Evolutionary conservation across 495 filamentous ascomycete species (phyloP), one percentile per base, ranked within the genome.

Genomic region (Lasiosphaeria miniovina): DNA sequence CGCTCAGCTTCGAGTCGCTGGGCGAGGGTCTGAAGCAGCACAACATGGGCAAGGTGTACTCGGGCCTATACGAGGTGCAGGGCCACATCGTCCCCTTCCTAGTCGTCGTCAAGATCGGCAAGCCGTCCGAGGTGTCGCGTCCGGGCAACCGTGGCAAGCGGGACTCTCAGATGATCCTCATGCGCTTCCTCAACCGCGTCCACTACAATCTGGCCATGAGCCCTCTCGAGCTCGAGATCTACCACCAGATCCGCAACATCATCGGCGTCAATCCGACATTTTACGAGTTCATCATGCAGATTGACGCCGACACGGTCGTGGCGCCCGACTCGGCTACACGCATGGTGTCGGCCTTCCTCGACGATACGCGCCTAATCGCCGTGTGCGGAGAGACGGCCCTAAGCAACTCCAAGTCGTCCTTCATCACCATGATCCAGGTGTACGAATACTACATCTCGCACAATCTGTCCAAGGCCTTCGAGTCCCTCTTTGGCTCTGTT

Each of bases 371-470:
- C 49, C 81, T 98, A 24, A 91, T 96, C 68, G 94, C 88, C 64
- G 84, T 94, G 54, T 99, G 95, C 70, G 94, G 94, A 67, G 94
- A 99, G 74, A 99, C 94, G 0, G 87, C 88, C 9, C 79, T 99
- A 33, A 90, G 88, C 52, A 99, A 99, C 68, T 90, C 91, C 53
- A 96, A 96, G 73, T 82, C 89, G 14, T 96, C 93, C 12, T 90
- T 92, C 63, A 82, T 94, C 60, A 99, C 94, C 36, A 98, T 98
- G 93, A 98, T 99, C 61, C 94, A 98, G 74, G 94, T 98, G 15
- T 98, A 98, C 80, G 94, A 98, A 75, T 96, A 98, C 81, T 98
- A 93, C 77, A 98, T 98, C 61, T 98, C 95, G 55, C 94, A 98
- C 80, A 95, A 98, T 71, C 80, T 98, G 65, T 87, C 89, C 67